Conservation (phyloP, 345 rosid species). For the Carallia brachiata region DNA sequence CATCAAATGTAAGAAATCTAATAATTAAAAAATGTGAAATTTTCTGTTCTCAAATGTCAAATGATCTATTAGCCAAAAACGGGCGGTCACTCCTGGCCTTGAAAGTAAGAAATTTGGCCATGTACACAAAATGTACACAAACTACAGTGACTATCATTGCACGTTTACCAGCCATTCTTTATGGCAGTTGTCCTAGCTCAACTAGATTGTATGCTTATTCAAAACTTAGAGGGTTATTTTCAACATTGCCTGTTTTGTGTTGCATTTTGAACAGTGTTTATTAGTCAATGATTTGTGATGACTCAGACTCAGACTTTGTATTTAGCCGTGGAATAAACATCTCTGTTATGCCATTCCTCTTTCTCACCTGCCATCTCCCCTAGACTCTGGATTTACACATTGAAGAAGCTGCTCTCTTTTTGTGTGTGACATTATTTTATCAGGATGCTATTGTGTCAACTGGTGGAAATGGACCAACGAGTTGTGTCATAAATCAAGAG, state of each 20-base stretch:
- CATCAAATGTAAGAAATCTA: no score
- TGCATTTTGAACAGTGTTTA: not conserved
- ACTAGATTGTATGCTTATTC: no score
- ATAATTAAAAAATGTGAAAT: no score
- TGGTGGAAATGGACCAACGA: conserved; percentile 42
- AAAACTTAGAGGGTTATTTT: no score
- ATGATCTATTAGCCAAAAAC: not conserved
- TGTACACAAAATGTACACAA: no score
- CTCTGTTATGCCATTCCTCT: not conserved
- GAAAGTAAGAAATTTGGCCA: not conserved
- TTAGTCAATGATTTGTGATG: conserved; percentile 4
- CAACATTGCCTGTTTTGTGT: no score
- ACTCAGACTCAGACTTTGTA: not conserved
- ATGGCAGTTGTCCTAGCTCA: no score
- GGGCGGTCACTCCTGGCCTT: not conserved
- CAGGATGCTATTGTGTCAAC: conserved; percentile 51
- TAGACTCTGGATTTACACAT: not conserved
- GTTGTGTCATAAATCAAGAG: conserved; percentile 35
- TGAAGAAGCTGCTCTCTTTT: not conserved
- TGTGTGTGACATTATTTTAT: conserved; percentile 4
- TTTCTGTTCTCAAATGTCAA: no score
- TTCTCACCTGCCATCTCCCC: conserved; percentile 2
- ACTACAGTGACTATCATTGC: no score
- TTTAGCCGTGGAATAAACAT: no score
- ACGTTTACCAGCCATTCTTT: no score